Evolutionary conservation across 129 eudicot species (phyloP), one percentile per base, ranked within the genome.

Genomic region (Cynara cardunculus): DNA sequence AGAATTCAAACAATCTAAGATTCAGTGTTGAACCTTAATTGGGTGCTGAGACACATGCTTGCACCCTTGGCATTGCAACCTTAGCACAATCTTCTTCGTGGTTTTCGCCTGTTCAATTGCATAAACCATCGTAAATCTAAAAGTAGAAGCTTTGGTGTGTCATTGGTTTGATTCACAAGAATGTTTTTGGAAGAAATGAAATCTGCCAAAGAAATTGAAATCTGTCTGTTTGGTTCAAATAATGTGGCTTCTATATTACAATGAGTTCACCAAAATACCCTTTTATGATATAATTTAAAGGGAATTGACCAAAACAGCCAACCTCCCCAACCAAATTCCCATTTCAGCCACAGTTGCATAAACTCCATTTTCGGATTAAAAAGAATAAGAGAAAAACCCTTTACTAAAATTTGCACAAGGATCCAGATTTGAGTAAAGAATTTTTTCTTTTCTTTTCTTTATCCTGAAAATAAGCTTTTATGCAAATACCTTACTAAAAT

Each of bases 21-120:
- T 37, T 81, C 4, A 19, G 8, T 28, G 34, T 27, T 13, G n/a
- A 80, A 85, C 88, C 85, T 85, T 85, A 37, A 85, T 81, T 34
- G 88, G 79, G 80, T 85, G 88, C 56, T 81, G 88, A 5, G 88
- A 85, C 13, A 81, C 80, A 72, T 85, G 85, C 83, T 85, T 85
- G 80, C 85, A 76, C 0, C 85, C 67, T 79, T 85, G 88, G 83
- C 88, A 85, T 62, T 85, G 88, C 49, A 85, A 62, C 85, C 88
- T 85, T 71, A 85, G 62, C 79, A 85, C 88, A 81, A 85, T 85
- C 85, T 85, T 85, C 85, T 85, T 85, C 0, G 88, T 85, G 32
- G 88, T 81, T 75, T 85, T 85, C 4, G 88, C 88, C 88, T 85
- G 74, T 75, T 12, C 74, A 35, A 49, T 25, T 19, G 25, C 68